phyloP scores from a whole-genome alignment of 306 rosid genomes.

The Corylus avellana region DNA sequence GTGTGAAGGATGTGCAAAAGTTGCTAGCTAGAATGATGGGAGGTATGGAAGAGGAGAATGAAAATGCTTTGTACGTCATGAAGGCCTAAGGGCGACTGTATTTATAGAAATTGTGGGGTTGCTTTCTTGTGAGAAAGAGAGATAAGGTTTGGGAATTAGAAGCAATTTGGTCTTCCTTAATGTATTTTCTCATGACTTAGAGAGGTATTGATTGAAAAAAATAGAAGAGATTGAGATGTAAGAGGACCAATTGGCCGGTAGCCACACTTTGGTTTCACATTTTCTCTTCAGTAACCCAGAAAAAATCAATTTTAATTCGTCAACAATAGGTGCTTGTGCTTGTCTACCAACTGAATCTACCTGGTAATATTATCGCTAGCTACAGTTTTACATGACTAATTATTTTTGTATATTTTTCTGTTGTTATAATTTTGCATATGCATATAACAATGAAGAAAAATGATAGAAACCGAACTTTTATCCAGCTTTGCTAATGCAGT shows the following conservation, averaged over 20 bases:
- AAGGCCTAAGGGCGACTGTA: background rate
- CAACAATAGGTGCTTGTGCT: conserved; percentile 17
- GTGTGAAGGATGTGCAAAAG: conserved; percentile 9
- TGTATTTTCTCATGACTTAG: conserved; percentile 14
- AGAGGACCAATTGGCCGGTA: conserved; percentile 28
- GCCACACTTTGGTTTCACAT: conserved; percentile 30
- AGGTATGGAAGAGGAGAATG: conserved; percentile 36
- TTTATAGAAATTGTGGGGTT: conserved; percentile 33
- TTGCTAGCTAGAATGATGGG: background rate
- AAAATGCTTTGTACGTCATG: background rate
- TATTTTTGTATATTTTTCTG: no score
- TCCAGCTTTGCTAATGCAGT: no score
- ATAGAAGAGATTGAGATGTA: conserved; percentile 31
- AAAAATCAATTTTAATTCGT: conserved; percentile 20
- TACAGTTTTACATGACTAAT: background rate
- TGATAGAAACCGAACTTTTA: no score
- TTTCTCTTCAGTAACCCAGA: background rate
- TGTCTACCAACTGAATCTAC: no score
- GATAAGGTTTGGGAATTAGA: conserved; percentile 9
- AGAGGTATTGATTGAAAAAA: conserved; percentile 15
- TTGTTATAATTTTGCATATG: no score
- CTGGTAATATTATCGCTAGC: no score
- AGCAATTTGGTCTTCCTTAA: conserved; percentile 18
- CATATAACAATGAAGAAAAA: no score
- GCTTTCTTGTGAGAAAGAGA: conserved; percentile 22